A percentile compares a stretch with the other conserved stretches of the same genome.
Evolutionary conservation across 2,329 filamentous ascomycete genomes (phyloP).

Genomic region (Trichoderma sp.): DNA sequence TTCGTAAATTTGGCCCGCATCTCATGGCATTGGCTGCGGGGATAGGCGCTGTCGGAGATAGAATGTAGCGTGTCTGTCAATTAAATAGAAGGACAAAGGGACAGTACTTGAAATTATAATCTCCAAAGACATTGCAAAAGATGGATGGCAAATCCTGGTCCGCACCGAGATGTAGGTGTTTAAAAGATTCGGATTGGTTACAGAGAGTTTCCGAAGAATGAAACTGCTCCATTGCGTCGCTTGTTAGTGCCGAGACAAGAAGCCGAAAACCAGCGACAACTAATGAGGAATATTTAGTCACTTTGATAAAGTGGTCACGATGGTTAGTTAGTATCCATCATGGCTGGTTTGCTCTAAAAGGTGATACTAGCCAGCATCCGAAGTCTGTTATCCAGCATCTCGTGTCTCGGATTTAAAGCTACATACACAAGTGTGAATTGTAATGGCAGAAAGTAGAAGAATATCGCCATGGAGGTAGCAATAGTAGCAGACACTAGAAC

Average conservation of each 20-base stretch:
- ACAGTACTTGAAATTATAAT: not conserved
- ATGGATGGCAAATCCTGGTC: not conserved
- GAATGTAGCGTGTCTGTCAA: not conserved
- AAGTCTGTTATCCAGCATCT: not conserved
- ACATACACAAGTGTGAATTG: not conserved
- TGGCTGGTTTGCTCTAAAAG: not conserved
- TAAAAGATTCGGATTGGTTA: not conserved
- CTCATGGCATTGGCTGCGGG: not conserved
- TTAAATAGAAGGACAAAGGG: not conserved
- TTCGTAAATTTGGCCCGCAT: not conserved
- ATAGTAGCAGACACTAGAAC: not conserved
- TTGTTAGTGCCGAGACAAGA: not conserved
- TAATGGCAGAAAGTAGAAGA: not conserved
- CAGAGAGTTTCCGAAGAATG: not conserved
- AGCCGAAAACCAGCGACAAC: not conserved
- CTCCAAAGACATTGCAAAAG: not conserved
- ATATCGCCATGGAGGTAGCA: not conserved
- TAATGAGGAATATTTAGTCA: not conserved
- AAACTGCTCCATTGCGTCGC: not conserved
- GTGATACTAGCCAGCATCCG: not conserved
- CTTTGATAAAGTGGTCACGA: not conserved
- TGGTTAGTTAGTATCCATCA: not conserved
- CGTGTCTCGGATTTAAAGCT: not conserved
- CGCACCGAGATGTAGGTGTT: not conserved
- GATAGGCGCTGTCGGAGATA: not conserved